A percentile compares a stretch with the other conserved stretches of the same genome.
These are phyloP conservation scores for Exophiala xenobiotica DNA, from an alignment of 2,329 filamentous ascomycete species.

Conservation along the genomic window DNA sequence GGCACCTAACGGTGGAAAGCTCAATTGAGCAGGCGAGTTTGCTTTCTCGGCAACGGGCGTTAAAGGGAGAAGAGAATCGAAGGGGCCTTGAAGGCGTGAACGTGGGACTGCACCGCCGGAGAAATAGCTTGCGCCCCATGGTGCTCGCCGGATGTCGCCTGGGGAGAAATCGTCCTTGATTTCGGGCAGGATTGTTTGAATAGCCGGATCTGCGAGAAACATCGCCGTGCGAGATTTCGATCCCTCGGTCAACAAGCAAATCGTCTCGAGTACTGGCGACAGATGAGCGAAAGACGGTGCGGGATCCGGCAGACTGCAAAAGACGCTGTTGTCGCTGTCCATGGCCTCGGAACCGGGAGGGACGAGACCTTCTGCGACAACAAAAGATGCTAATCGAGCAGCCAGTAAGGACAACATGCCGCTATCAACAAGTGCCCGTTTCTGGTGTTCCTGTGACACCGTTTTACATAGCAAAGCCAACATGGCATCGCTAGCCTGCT, in stretches of 20 bases:
- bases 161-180: slow-evolving; percentile 52
- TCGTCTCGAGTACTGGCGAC: slow-evolving; percentile 71
- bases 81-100: slow-evolving; percentile 52
- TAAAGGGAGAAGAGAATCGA: slow-evolving; percentile 65
- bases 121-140: slow-evolving; percentile 55
- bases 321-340: slow-evolving; percentile 55
- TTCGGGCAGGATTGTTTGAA: slow-evolving; percentile 67
- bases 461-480: slow-evolving; percentile 56
- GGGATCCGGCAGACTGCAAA: slow-evolving; percentile 60
- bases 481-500: slow-evolving; percentile 33
- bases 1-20: slow-evolving; percentile 57
- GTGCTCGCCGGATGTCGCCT: slow-evolving; percentile 49
- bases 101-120: slow-evolving; percentile 51
- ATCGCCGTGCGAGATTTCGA: slow-evolving; percentile 77
- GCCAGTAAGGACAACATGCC: slow-evolving; percentile 79
- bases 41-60: slow-evolving; percentile 39
- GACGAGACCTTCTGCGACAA: slow-evolving; percentile 65
- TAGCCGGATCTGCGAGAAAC: slow-evolving; percentile 65
- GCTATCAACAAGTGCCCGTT: slow-evolving; percentile 66
- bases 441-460: slow-evolving; percentile 70
- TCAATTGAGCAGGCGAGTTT: slow-evolving; percentile 40
- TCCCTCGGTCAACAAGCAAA: slow-evolving; percentile 72
- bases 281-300: slow-evolving; percentile 61
- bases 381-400: slow-evolving; percentile 68
- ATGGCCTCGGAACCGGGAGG: slow-evolving; percentile 61